These are phyloP conservation scores for Penicillium sclerotigenum DNA, from an alignment of 2,329 filamentous ascomycete genomes.

Conservation along the genomic window DNA sequence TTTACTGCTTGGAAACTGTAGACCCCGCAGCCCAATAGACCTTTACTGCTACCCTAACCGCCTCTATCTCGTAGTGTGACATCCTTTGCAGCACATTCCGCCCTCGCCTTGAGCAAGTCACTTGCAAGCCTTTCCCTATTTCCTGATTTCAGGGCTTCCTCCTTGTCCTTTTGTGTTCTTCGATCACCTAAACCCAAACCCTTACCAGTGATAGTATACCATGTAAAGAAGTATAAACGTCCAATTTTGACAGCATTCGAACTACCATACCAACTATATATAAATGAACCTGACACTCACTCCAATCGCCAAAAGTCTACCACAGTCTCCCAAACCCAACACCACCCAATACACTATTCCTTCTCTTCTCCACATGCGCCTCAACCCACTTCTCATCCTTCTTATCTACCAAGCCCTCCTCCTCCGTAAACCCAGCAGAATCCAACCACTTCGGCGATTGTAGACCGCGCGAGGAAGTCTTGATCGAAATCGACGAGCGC, in stretches of 20 bases:
- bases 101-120: not conserved
- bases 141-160: not conserved
- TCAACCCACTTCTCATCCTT: constrained; percentile 18
- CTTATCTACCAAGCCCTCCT: constrained; percentile 12
- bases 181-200: rapidly evolving
- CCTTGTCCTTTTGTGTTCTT: too few species aligned
- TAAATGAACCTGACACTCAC: not conserved
- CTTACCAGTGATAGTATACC: not conserved
- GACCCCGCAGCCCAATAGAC: rapidly evolving
- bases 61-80: rapidly evolving
- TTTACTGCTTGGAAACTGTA: not conserved
- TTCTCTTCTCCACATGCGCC: constrained; percentile 2
- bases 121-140: too few species aligned
- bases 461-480: not conserved
- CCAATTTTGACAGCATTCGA: not conserved
- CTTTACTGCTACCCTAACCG: rapidly evolving
- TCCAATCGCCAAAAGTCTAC: not conserved
- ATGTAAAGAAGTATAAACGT: not conserved
- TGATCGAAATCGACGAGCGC: constrained; percentile 14
- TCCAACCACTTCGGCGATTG: constrained; percentile 13
- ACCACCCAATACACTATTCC: constrained; percentile 8
- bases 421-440: constrained; percentile 10
- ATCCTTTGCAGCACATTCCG: not conserved
- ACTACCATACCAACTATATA: not conserved
- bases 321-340: constrained; percentile 4